Conservation (phyloP, 768 basidiomycete genomes). For the Suillus tomentosus region DNA sequence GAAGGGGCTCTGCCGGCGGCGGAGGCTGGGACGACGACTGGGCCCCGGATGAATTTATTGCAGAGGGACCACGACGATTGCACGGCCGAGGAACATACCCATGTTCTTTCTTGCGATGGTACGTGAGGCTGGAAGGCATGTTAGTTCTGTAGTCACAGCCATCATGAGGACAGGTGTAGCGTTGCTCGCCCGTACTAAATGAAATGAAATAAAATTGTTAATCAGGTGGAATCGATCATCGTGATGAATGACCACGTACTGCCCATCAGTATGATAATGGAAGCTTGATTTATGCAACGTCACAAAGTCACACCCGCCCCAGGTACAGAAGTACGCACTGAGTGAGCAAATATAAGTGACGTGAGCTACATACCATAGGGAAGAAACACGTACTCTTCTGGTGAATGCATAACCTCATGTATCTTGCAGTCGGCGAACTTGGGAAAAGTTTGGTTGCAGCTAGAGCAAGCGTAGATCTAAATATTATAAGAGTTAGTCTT, state of each 20-base stretch:
- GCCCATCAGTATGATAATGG: constrained; percentile 17
- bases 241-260: constrained; percentile 17
- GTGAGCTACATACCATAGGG: too few species aligned
- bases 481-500: not conserved
- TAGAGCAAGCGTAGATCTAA: constrained; percentile 19
- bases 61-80: not conserved
- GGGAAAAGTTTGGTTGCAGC: constrained; percentile 20
- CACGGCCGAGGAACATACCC: constrained; percentile 20
- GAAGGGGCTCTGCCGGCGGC: too few species aligned
- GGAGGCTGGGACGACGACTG: too few species aligned
- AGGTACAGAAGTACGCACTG: constrained; percentile 17
- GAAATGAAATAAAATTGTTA: not conserved
- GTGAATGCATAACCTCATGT: too few species aligned
- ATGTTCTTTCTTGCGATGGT: constrained; percentile 26
- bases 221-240: too few species aligned
- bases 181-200: constrained; percentile 25
- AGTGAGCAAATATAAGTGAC: too few species aligned
- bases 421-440: constrained; percentile 1
- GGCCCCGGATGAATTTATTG: too few species aligned
- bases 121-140: constrained; percentile 27
- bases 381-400: too few species aligned
- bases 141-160: constrained; percentile 23
- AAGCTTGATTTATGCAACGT: too few species aligned
- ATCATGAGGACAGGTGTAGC: constrained; percentile 9
- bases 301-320: constrained; percentile 15